These are phyloP conservation scores for Chytriomyces sp. DNA, from an alignment of 192 early-diverging fungal genomes.

Conservation along the genomic window DNA sequence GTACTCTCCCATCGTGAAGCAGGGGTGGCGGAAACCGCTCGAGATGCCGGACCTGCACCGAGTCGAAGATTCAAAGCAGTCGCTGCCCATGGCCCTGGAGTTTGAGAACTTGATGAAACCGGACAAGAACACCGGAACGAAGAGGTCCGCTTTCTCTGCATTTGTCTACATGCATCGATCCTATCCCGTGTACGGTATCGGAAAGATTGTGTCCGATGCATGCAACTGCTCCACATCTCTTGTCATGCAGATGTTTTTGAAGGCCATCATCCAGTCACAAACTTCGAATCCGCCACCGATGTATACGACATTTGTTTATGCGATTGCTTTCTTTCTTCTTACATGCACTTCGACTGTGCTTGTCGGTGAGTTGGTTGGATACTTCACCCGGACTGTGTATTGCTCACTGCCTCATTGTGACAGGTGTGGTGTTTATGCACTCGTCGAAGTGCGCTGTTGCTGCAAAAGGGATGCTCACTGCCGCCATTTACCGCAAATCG, in stretches of 20 bases:
- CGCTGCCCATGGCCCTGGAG: conserved; percentile 3
- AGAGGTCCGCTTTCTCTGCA: conserved; percentile 6
- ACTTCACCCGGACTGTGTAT: not conserved
- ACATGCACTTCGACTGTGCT: conserved; percentile 8
- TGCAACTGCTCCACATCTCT: conserved; percentile 12
- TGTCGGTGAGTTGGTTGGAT: not conserved
- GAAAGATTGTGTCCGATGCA: conserved; percentile 21
- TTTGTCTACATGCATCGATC: conserved; percentile 11
- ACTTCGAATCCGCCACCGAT: not conserved
- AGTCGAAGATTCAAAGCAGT: conserved; percentile 37
- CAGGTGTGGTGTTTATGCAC: not conserved
- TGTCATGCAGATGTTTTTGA: conserved; percentile 34
- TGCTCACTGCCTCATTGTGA: not conserved
- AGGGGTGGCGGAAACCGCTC: conserved; percentile 61
- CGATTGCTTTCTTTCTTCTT: conserved; percentile 16
- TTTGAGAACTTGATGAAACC: conserved; percentile 14
- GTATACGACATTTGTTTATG: conserved; percentile 14
- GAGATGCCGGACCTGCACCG: conserved; percentile 45
- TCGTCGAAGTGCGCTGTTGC: conserved; percentile 7
- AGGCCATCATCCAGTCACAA: conserved; percentile 6
- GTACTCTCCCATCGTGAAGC: conserved; percentile 61
- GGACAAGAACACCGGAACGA: not conserved
- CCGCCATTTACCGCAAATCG: conserved; percentile 63
- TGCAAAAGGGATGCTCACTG: conserved; percentile 51
- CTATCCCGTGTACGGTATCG: conserved; percentile 23